Evolutionary conservation across 352 stramenopile species (phyloP).

Genomic region (Hyaloperonospora arabidopsidis): DNA sequence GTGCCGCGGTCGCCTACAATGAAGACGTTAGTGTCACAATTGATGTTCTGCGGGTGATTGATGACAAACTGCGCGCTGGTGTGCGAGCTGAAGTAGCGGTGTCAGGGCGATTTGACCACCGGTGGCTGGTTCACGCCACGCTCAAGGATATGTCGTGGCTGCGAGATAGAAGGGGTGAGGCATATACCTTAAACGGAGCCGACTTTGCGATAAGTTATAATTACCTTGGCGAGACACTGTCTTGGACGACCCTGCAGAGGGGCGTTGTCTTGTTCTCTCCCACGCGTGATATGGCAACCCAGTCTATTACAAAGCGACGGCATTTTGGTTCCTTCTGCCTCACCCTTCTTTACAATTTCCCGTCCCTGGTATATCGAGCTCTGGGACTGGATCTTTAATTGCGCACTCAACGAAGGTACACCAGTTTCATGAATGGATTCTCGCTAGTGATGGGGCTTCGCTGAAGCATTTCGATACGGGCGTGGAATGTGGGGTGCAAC

Average conservation of each 20-base stretch:
- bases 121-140: neutral
- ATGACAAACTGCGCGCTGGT: neutral
- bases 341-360: neutral
- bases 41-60: neutral
- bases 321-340: neutral
- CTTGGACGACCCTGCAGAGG: neutral
- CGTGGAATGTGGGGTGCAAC: neutral
- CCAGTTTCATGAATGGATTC: too few species aligned
- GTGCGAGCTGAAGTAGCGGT: too few species aligned
- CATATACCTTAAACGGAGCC: neutral
- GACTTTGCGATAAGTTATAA: neutral
- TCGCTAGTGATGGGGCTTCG: too few species aligned
- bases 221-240: neutral
- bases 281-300: neutral
- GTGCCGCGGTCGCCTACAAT: neutral
- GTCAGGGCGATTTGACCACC: too few species aligned
- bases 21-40: neutral
- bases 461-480: neutral
- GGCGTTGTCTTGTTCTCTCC: neutral
- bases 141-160: neutral
- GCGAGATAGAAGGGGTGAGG: neutral
- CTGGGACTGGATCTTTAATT: neutral
- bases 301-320: neutral
- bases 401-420: neutral
- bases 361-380: neutral